Conservation (phyloP, 2,329 filamentous ascomycete genomes). For the Colletotrichum siamense region DNA sequence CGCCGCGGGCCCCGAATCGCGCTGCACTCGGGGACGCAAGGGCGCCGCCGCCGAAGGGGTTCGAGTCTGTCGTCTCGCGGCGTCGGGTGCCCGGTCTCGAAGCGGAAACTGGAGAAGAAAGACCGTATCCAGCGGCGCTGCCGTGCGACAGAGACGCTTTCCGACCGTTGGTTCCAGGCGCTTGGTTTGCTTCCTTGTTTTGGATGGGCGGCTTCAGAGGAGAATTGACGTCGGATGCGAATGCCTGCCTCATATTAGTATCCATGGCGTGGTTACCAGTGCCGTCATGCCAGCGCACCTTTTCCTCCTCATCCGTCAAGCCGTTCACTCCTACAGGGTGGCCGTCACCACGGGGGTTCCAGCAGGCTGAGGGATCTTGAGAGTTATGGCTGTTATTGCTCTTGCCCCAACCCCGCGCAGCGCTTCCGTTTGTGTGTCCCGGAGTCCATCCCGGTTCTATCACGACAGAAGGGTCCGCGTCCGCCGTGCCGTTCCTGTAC, state of each 20-base stretch:
- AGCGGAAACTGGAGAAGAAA: constrained; percentile 75
- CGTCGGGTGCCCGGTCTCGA: constrained; percentile 79
- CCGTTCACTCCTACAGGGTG: constrained; percentile 76
- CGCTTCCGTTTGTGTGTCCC: constrained; percentile 68
- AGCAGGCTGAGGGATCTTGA: constrained; percentile 89
- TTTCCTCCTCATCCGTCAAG: constrained; percentile 68
- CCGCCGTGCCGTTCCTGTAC: constrained; percentile 54
- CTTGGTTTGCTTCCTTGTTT: constrained; percentile 68
- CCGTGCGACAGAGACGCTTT: constrained; percentile 84
- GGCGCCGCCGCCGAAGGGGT: constrained; percentile 58
- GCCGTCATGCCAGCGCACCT: constrained; percentile 45
- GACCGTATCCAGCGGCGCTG: constrained; percentile 67
- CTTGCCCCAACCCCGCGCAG: constrained; percentile 77
- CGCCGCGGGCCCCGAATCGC: constrained; percentile 65
- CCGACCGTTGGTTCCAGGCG: constrained; percentile 67
- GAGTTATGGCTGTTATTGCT: constrained; percentile 74
- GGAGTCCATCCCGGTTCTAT: constrained; percentile 84
- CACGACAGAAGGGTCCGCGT: constrained; percentile 65
- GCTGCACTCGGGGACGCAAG: constrained; percentile 66
- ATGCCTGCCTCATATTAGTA: constrained; percentile 62
- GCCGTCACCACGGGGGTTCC: constrained; percentile 76
- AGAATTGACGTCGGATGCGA: constrained; percentile 89
- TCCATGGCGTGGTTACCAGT: neutral
- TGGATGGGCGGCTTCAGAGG: constrained; percentile 85
- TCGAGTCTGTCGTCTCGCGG: constrained; percentile 80